Base-by-base conservation (phyloP, 345 rosid species). In the Corchorus capsularis region DNA sequence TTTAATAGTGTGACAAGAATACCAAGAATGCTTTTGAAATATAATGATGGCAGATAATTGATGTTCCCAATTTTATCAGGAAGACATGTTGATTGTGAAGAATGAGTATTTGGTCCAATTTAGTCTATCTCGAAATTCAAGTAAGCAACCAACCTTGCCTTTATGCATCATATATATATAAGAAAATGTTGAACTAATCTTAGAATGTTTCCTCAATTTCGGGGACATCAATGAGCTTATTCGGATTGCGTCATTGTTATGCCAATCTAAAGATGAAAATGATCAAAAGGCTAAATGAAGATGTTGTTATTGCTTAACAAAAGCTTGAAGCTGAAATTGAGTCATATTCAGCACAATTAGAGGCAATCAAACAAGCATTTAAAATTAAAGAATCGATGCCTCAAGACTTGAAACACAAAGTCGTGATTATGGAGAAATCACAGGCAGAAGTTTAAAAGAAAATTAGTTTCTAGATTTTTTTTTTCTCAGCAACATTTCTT, bases 101-200 rank as follows among this genome's bases (percentile, higher is more conserved):
- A 93, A 91, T 0, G 96, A 89, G 86, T 91, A 75, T 91, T 91
- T 50, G 96, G 96, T 59, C 96, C 93, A 2, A 90, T 91, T 62
- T 93, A 91, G 82, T 71, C 96, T 55, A 84, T 91, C 76, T 79
- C 86, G 79, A 91, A 91, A 81, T 91, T 81, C 91, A 87, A 80
- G 96, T 89, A 66, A 89, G 91, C 62, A 75, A 64, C 34, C n/a
- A n/a, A 15, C 34, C 15, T 69, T 73, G 6, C 59, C 17, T 39
- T 55, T 35, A 8, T 34, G 8, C 52, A 17, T 65, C n/a, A 13
- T 34, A 1, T 43, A 27, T 10, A 64, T 54, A 34, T 32, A 3
- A 66, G 22, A 34, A 14, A 22, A 2, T 16, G 10, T 45, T 75
- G 5, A n/a, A 11, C 4, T 17, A 6, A 63, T 64, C 11, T 37